phyloP scores from a whole-genome alignment of 2,329 filamentous ascomycete genomes.

The Bipolaris gigantea region DNA sequence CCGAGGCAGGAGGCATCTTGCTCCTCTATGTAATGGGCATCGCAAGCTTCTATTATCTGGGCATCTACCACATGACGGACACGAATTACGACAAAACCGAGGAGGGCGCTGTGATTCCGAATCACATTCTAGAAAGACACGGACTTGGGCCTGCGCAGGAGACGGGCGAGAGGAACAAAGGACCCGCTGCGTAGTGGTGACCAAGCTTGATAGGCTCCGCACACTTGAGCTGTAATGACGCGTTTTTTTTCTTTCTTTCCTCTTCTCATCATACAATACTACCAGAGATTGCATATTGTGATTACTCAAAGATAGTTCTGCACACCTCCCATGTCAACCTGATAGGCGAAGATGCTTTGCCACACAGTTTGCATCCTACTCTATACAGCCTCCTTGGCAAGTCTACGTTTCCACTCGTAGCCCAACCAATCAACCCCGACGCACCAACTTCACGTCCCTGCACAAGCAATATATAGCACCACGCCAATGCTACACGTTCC shows the following conservation, averaged over 20 bases:
- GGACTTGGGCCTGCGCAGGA: conserved; percentile 22
- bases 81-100: conserved; percentile 35
- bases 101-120: conserved; percentile 31
- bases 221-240: neutral
- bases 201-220: neutral
- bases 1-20: conserved; percentile 34
- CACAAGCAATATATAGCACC: neutral
- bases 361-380: neutral
- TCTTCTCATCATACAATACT: neutral
- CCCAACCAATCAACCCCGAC: neutral
- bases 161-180: conserved; percentile 6
- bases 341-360: neutral
- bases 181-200: neutral
- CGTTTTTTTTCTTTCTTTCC: neutral
- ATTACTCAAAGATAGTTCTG: neutral
- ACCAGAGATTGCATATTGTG: neutral
- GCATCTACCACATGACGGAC: conserved; percentile 33
- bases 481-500: neutral
- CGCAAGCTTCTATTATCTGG: conserved; percentile 33
- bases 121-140: conserved; percentile 29
- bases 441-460: neutral
- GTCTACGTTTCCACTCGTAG: neutral
- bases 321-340: neutral
- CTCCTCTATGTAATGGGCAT: conserved; percentile 35
- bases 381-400: neutral